Evolutionary conservation across 257 asterid species (phyloP).

Genomic region (Solanum chiquidenum): DNA sequence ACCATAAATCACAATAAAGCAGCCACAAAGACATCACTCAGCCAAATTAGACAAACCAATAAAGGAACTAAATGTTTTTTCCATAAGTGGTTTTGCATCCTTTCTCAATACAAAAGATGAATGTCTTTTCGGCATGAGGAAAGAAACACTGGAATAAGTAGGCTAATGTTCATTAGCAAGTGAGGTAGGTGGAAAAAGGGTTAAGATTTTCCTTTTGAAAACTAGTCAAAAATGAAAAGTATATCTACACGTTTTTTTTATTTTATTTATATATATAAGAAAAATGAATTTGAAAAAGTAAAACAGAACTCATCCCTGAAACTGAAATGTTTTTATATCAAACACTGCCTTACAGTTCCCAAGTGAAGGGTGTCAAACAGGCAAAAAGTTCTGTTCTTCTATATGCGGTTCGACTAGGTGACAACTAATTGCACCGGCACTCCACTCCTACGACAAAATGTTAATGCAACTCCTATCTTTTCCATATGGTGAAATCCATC

Average conservation of each 20-base stretch:
- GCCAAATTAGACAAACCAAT: not conserved
- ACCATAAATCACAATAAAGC: not conserved
- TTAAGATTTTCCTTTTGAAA: not conserved
- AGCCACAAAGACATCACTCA: not conserved
- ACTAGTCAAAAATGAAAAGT: not conserved
- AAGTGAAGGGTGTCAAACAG: not conserved
- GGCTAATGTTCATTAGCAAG: not conserved
- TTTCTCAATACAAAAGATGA: not conserved
- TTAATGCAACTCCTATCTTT: not conserved
- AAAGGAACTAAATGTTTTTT: not conserved
- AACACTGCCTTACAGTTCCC: not conserved
- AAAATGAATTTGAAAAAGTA: not conserved
- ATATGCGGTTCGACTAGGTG: not conserved
- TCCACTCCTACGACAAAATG: not conserved
- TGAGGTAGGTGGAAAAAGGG: not conserved
- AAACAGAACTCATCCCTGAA: not conserved
- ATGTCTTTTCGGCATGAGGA: not conserved
- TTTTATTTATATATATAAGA: no score
- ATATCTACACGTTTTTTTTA: no score
- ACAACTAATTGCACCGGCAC: not conserved
- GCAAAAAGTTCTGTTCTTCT: not conserved
- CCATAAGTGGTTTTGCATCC: not conserved
- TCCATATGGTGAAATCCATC: not conserved
- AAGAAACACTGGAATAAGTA: not conserved
- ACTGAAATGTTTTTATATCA: not conserved